Conservation (phyloP, 2,329 filamentous ascomycete genomes). For the Triangularia verruculosa region DNA sequence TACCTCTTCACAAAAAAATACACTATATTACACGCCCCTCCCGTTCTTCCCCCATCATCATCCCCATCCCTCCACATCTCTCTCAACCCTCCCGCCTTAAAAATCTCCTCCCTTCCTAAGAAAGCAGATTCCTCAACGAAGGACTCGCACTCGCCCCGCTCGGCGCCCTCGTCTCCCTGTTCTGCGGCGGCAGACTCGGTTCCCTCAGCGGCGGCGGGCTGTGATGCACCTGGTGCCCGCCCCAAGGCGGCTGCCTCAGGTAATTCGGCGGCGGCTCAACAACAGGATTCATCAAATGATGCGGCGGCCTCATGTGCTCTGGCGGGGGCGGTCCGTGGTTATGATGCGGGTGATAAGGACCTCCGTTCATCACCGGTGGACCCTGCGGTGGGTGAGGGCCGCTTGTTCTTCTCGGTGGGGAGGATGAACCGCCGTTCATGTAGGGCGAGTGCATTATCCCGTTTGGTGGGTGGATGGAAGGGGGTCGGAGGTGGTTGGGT, state of each 20-base stretch:
- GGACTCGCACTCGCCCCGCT: constrained; percentile 75
- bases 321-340: constrained; percentile 36
- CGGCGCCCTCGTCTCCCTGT: constrained; percentile 44
- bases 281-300: constrained; percentile 17
- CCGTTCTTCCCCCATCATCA: not conserved
- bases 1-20: not conserved
- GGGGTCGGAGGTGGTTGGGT: constrained; percentile 45
- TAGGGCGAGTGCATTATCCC: constrained; percentile 32
- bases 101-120: constrained; percentile 14
- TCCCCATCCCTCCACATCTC: not conserved
- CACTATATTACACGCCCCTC: constrained; percentile 1
- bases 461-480: constrained; percentile 39
- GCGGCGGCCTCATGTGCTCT: constrained; percentile 28
- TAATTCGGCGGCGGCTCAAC: constrained; percentile 15
- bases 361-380: constrained; percentile 39
- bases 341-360: constrained; percentile 39
- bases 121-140: constrained; percentile 68
- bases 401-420: constrained; percentile 46
- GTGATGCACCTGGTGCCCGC: constrained; percentile 26
- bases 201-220: constrained; percentile 32
- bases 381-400: constrained; percentile 37
- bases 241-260: constrained; percentile 22
- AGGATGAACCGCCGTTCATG: constrained; percentile 45
- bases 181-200: constrained; percentile 27
- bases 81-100: not conserved